phyloP scores from a whole-genome alignment of 225 moss, liverwort and hornwort genomes.

The Physcomitrellopsis africana region DNA sequence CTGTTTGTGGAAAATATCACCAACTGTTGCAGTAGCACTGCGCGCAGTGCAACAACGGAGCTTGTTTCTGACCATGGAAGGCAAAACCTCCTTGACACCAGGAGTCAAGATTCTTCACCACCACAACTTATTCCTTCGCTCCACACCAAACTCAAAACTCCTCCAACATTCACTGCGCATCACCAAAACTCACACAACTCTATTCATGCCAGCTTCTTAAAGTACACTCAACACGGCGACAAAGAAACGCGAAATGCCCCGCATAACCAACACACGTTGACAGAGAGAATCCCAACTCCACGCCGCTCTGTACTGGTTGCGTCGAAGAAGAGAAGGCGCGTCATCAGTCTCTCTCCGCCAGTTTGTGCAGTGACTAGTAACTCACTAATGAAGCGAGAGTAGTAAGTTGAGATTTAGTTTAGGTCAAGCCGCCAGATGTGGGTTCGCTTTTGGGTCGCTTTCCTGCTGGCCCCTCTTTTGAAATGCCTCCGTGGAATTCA shows the following conservation, averaged over 20 bases:
- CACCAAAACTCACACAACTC: neutral
- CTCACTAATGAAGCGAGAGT: neutral
- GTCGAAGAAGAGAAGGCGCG: neutral
- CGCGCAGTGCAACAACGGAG: constrained; percentile 43
- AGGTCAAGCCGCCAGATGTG: neutral
- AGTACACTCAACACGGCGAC: neutral
- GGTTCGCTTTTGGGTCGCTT: neutral
- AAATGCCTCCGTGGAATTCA: neutral
- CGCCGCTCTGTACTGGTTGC: neutral
- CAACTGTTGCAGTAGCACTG: constrained; percentile 42
- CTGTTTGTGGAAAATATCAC: constrained; percentile 27
- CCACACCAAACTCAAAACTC: neutral
- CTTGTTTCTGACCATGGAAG: constrained; percentile 53
- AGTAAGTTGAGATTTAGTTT: neutral
- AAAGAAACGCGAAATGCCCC: neutral
- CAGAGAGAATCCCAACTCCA: neutral
- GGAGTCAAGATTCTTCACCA: neutral
- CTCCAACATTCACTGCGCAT: neutral
- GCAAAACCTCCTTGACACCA: constrained; percentile 37
- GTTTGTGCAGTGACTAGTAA: neutral
- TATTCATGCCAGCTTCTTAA: neutral
- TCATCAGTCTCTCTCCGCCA: neutral
- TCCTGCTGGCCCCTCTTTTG: neutral
- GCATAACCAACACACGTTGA: neutral
- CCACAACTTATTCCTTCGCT: neutral